phyloP scores from a whole-genome alignment of 495 filamentous ascomycete species.

The Hypomontagnella submonticulosa region DNA sequence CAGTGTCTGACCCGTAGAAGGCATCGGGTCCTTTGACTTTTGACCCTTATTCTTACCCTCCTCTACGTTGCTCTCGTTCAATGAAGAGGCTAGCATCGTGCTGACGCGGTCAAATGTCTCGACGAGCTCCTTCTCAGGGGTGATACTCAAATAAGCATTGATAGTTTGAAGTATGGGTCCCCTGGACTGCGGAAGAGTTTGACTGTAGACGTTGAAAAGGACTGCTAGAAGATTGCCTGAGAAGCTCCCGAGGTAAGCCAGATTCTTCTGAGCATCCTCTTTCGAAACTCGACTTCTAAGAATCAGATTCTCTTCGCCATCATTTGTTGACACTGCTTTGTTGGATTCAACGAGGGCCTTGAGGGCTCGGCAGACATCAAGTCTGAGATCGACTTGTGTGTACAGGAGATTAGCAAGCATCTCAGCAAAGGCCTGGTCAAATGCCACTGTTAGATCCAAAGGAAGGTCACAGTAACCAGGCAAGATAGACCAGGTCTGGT shows the following conservation, averaged over 20 bases:
- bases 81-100: slow-evolving; percentile 79
- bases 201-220: slow-evolving; percentile 96
- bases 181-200: slow-evolving; percentile 91
- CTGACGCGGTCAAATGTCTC: slow-evolving; percentile 89
- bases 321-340: slow-evolving; percentile 72
- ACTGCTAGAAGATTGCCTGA: slow-evolving; percentile 91
- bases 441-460: slow-evolving; percentile 76
- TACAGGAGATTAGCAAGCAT: slow-evolving; percentile 91
- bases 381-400: slow-evolving; percentile 85
- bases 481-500: slow-evolving; percentile 94
- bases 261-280: slow-evolving; percentile 76
- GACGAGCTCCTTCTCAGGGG: slow-evolving; percentile 76
- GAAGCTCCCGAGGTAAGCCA: slow-evolving; percentile 79
- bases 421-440: slow-evolving; percentile 93
- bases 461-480: slow-evolving; percentile 95
- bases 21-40: slow-evolving; percentile 74
- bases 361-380: slow-evolving; percentile 85
- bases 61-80: slow-evolving; percentile 67
- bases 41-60: slow-evolving; percentile 71
- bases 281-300: slow-evolving; percentile 78
- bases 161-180: slow-evolving; percentile 92
- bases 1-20: slow-evolving; percentile 91
- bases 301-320: slow-evolving; percentile 74
- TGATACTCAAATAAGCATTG: slow-evolving; percentile 92
- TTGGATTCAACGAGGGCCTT: slow-evolving; percentile 92